Base-by-base conservation (phyloP, 805 yeast genomes). In the Teunomyces funiuensis region DNA sequence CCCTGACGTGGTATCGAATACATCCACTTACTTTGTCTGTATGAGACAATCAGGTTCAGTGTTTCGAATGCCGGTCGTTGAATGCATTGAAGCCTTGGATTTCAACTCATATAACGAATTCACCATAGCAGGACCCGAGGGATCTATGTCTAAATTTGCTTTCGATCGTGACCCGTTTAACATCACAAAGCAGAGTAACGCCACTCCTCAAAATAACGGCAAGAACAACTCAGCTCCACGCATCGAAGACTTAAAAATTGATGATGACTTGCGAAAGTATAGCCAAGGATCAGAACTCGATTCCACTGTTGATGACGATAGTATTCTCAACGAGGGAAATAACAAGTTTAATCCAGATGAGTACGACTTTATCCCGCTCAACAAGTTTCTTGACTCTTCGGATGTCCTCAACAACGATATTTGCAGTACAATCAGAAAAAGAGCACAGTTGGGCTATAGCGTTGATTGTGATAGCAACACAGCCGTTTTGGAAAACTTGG, bases 11-110 rank as follows among this genome's bases (percentile, higher is more conserved):
- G 41, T 54, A 5, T 66, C 79, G 2, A 63, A 58, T n/a, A 73
- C 81, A 16, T 76, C 79, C 1, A 75, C 85, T 6, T 80, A 83
- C 51, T 72, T 87, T 43, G 80, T 90, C 20, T 89, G 97, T 60
- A 84, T 90, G 85, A 71, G 97, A 49, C 95, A 88, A 53, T 85
- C 95, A 1, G 97, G 97, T 3, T 83, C 87, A 40, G 82, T 89
- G 0, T 89, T 85, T 61, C 72, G 84, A 43, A 86, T 86, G 90
- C 77, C 83, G 0, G 85, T 83, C 0, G 63, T 70, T 1, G 91
- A 86, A 55, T 76, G 85, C 37, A 81, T 81, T 23, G 79, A 80
- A 27, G 71, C 81, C 6, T 57, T 85, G 6, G 70, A 68, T 11
- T 85, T 89, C 61, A 85, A 81, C 50, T 79, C 91, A 0, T 76